A percentile compares a stretch with the other conserved stretches of the same genome.
These are phyloP conservation scores for Solanum hybrid DNA, from an alignment of 305 asterid genomes.

Conservation along the genomic window DNA sequence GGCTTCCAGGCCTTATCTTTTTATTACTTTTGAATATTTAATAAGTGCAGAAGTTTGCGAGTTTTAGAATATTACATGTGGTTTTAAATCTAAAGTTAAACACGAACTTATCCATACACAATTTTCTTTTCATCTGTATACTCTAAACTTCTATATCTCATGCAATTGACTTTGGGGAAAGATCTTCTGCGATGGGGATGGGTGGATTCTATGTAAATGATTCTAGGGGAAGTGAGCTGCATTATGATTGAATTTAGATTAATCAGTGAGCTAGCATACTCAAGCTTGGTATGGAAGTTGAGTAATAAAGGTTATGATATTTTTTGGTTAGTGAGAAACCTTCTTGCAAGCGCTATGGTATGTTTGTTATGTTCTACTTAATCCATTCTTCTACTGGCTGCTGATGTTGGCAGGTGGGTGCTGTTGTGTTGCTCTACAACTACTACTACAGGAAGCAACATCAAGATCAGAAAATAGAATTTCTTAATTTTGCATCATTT, in stretches of 20 bases:
- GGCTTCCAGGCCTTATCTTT: neutral
- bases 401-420: constrained; percentile 15
- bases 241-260: neutral
- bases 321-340: neutral
- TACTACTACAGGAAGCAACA: constrained; percentile 15
- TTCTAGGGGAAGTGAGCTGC: neutral
- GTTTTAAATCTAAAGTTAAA: neutral
- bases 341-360: neutral
- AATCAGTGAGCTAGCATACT: neutral
- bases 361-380: neutral
- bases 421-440: constrained; percentile 24
- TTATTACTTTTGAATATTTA: neutral
- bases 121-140: neutral
- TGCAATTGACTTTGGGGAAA: neutral
- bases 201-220: neutral
- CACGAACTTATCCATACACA: neutral
- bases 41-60: neutral
- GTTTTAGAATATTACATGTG: neutral
- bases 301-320: neutral
- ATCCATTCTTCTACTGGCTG: neutral
- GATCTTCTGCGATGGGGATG: neutral
- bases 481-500: constrained; percentile 14
- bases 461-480: neutral
- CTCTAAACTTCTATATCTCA: neutral
- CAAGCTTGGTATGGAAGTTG: neutral